Evolutionary conservation across 2,329 filamentous ascomycete genomes (phyloP), one percentile per base, ranked within the genome.

Genomic region (Colletotrichum liaoningense): DNA sequence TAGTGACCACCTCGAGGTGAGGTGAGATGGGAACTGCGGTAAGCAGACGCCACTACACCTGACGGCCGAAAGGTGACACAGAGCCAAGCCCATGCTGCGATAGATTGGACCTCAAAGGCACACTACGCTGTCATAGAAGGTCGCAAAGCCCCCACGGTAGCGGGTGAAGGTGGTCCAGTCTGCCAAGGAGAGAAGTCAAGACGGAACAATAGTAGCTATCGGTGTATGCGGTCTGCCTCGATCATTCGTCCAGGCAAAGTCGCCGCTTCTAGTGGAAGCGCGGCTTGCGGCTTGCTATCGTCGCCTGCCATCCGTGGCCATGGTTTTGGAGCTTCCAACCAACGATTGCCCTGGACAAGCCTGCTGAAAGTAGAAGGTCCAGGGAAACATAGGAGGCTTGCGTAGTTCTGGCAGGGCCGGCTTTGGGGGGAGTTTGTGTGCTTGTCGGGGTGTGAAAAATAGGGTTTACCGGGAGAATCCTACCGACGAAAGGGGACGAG

Each of bases 381-480:
- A 19, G 46, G 19, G n/a, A 52, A 46, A 49, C 55, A 26, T 28
- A 65, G 33, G 60, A 56, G 52, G 35, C 58, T 24, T 24, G 55
- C 54, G 54, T 54, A 11, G 54, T 24, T 24, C 54, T 24, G 16
- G n/a, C 28, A n/a, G 30, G 4, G 8, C 30, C 33, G 22, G 33
- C 49, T 28, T 38, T 33, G 33, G 33, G 49, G 30, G 30, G 16
- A 14, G 30, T 62, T 46, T 42, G 69, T 24, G 60, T 73, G 46
- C 30, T 72, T 54, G 66, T 64, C 54, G 52, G 67, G 22, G 67
- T 49, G 24, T 57, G 14, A 4, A 58, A 64, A 71, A 73, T 71
- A 71, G 71, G 71, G 71, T 73, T 66, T 66, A 35, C 71, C 35
- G 67, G 67, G 56, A 73, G 49, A 54, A 66, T 57, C 56, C 49